Evolutionary conservation across 495 filamentous ascomycete species (phyloP).

Genomic region (Hypoxylon intermedium): DNA sequence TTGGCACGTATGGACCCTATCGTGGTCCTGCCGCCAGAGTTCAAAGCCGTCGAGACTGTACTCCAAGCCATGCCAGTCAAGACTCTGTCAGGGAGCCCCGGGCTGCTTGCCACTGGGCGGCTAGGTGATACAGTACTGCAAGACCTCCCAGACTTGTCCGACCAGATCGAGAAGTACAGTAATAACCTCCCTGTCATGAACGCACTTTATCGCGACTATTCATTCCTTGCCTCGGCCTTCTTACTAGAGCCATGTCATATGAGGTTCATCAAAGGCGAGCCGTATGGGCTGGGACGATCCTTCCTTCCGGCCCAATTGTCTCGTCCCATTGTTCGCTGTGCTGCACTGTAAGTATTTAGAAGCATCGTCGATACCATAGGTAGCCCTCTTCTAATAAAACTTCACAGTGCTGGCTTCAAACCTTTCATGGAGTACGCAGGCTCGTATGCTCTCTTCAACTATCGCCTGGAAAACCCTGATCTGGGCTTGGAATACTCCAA

Average conservation of each 20-base stretch:
- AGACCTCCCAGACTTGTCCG: slow-evolving; percentile 77
- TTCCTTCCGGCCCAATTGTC: slow-evolving; percentile 73
- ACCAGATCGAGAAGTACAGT: slow-evolving; percentile 70
- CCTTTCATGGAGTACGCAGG: slow-evolving; percentile 97
- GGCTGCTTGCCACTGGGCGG: slow-evolving; percentile 74
- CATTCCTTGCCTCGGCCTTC: slow-evolving; percentile 86
- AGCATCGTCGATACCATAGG: neutral
- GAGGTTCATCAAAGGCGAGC: slow-evolving; percentile 68
- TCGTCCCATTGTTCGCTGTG: slow-evolving; percentile 76
- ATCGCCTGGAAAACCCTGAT: slow-evolving; percentile 69
- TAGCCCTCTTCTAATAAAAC: slow-evolving; percentile 18
- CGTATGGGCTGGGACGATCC: slow-evolving; percentile 77
- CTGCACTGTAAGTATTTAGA: slow-evolving; percentile 69
- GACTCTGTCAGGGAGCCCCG: slow-evolving; percentile 70
- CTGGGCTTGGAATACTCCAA: slow-evolving; percentile 76
- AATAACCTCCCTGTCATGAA: slow-evolving; percentile 76
- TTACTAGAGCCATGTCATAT: slow-evolving; percentile 93
- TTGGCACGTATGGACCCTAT: slow-evolving; percentile 70
- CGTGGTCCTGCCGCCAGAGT: slow-evolving; percentile 68
- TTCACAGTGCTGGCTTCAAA: slow-evolving; percentile 67
- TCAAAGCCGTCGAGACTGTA: slow-evolving; percentile 70
- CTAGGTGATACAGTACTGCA: slow-evolving; percentile 71
- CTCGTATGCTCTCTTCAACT: slow-evolving; percentile 91
- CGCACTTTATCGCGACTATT: slow-evolving; percentile 87
- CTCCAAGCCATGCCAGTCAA: slow-evolving; percentile 77